A percentile compares a stretch with the other conserved stretches of the same genome.
phyloP scores from a whole-genome alignment of 805 yeast genomes.

The Suhomyces pyralidae region DNA sequence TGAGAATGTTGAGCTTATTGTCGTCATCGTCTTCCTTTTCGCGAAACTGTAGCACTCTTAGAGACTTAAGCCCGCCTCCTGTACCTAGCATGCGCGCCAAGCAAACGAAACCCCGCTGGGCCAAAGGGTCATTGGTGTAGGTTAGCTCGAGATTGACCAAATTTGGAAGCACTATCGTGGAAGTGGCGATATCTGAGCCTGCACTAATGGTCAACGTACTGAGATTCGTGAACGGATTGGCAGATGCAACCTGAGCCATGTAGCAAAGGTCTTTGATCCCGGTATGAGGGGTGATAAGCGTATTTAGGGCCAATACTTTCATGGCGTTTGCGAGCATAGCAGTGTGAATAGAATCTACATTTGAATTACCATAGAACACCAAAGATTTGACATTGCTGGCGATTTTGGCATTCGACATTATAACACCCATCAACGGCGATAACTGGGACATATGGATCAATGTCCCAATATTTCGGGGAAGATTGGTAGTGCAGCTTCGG shows the following conservation, averaged over 20 bases:
- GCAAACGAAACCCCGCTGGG: not conserved
- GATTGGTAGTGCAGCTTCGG: constrained; percentile 7
- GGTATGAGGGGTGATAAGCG: not conserved
- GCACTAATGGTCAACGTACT: not conserved
- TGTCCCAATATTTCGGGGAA: constrained; percentile 18
- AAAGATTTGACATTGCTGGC: constrained; percentile 10
- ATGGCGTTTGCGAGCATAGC: not conserved
- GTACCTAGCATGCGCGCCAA: constrained; percentile 9
- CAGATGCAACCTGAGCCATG: not conserved
- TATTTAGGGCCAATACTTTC: not conserved
- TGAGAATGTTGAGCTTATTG: constrained; percentile 13
- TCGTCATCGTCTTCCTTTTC: constrained; percentile 10
- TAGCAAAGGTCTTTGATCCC: not conserved
- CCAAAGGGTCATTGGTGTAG: constrained; percentile 5
- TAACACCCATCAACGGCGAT: constrained; percentile 10
- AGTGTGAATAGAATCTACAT: not conserved
- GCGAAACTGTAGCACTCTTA: constrained; percentile 16
- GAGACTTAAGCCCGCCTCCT: not conserved
- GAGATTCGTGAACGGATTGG: not conserved
- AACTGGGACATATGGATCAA: constrained; percentile 12
- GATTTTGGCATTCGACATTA: constrained; percentile 10
- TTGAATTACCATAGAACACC: constrained; percentile 6
- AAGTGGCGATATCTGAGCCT: not conserved
- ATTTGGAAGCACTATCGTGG: constrained; percentile 8
- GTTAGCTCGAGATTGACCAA: constrained; percentile 12